Evolutionary conservation across 108 stramenopile species (phyloP).

Genomic region (Skeletonema costatum): DNA sequence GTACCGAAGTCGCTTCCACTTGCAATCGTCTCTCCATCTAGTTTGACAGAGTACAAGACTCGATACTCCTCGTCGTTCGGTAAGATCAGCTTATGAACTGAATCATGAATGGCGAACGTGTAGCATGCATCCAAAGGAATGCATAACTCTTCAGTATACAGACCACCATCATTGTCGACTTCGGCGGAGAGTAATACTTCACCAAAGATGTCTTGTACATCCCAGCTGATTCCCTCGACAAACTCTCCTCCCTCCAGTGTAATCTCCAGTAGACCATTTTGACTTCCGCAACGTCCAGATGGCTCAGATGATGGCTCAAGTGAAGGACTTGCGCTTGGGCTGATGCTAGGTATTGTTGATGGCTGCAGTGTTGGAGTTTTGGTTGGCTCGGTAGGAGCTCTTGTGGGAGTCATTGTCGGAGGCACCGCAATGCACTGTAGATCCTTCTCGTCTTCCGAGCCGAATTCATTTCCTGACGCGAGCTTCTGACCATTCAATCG

Average conservation of each 20-base stretch:
- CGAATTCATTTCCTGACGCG: constrained; percentile 28
- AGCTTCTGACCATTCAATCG: constrained; percentile 38
- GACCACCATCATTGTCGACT: constrained; percentile 7
- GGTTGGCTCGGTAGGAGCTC: constrained; percentile 24
- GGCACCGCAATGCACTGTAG: constrained; percentile 18
- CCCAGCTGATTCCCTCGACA: constrained; percentile 19
- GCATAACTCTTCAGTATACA: constrained; percentile 3
- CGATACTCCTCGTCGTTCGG: neutral
- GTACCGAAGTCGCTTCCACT: constrained; percentile 15
- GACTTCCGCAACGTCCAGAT: constrained; percentile 6
- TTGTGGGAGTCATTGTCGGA: constrained; percentile 15
- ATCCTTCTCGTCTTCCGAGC: constrained; percentile 13
- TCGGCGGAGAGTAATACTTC: constrained; percentile 9
- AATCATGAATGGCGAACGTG: constrained; percentile 25
- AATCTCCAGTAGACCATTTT: constrained; percentile 15
- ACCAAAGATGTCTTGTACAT: constrained; percentile 26
- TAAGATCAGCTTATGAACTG: neutral
- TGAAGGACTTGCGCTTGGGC: constrained; percentile 10
- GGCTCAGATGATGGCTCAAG: neutral
- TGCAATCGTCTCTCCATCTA: constrained; percentile 17
- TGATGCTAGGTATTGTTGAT: neutral
- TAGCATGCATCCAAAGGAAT: constrained; percentile 20
- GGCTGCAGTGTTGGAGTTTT: constrained; percentile 6
- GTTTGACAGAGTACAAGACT: constrained; percentile 22
- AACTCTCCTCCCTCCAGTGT: constrained; percentile 33